Conservation (phyloP, 2,329 filamentous ascomycete species). For the Cylindrodendrum hubeiense region DNA sequence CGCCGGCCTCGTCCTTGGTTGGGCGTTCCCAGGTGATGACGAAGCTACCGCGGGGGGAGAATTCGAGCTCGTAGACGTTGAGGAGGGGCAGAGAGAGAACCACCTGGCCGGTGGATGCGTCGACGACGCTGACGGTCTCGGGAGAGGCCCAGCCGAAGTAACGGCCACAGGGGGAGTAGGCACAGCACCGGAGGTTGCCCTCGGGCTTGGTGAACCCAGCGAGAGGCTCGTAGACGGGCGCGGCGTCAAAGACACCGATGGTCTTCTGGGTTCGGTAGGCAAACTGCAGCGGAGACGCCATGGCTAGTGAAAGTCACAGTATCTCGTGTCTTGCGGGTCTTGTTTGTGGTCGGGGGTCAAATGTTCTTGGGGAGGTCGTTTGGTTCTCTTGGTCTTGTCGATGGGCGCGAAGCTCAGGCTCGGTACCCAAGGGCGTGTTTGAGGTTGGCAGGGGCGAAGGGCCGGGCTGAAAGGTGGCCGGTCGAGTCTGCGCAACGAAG, state of each 20-base stretch:
- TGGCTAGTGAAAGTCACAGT: conserved; percentile 93
- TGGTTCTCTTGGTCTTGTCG: conserved; percentile 33
- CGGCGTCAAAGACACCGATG: conserved; percentile 93
- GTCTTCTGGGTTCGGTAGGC: conserved; percentile 97
- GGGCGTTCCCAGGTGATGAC: conserved; percentile 97
- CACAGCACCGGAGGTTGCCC: conserved; percentile 93
- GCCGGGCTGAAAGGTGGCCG: neutral
- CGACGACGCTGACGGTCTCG: conserved; percentile 87
- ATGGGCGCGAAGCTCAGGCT: conserved; percentile 16
- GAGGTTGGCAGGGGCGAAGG: conserved; percentile 8
- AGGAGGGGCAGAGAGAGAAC: conserved; percentile 81
- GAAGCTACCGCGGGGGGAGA: conserved; percentile 92
- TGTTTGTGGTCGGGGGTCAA: conserved; percentile 42
- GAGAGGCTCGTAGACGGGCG: conserved; percentile 87
- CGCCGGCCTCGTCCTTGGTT: conserved; percentile 90
- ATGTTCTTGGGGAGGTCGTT: conserved; percentile 38
- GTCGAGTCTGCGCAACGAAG: conserved; percentile 15
- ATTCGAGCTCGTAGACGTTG: conserved; percentile 94
- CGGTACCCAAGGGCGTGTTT: conserved; percentile 1
- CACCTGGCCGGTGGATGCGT: conserved; percentile 80
- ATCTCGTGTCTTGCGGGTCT: conserved; percentile 48
- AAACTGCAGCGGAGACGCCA: conserved; percentile 94
- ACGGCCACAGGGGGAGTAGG: conserved; percentile 94
- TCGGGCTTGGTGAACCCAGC: conserved; percentile 88
- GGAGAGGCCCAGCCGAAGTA: conserved; percentile 96